Evolutionary conservation across 345 rosid genomes (phyloP).

Genomic region (Eutrema heterophyllum): DNA sequence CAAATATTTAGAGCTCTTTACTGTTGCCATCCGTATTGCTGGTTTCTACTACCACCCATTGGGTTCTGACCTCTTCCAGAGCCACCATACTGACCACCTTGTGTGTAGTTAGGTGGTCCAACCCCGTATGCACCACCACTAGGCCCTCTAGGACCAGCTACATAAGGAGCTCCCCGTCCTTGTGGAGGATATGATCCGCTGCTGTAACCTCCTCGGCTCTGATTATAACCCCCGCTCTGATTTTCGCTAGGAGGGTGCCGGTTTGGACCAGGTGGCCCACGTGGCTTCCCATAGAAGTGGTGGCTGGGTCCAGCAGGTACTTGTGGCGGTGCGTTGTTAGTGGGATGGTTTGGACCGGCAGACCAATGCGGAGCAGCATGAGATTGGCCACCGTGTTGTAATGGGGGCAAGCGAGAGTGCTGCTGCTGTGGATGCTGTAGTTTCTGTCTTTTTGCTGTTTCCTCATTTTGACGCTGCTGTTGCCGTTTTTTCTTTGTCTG

Average conservation of each 20-base stretch:
- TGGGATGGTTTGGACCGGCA: slow-evolving; percentile 34
- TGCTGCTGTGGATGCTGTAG: slow-evolving; percentile 78
- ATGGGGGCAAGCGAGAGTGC: slow-evolving; percentile 68
- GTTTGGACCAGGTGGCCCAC: slow-evolving; percentile 69
- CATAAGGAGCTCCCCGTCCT: slow-evolving; percentile 73
- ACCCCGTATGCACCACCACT: slow-evolving; percentile 72
- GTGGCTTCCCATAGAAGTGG: slow-evolving; percentile 62
- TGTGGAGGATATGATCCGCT: slow-evolving; percentile 77
- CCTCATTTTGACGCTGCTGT: slow-evolving; percentile 88
- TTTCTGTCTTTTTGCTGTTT: slow-evolving; percentile 82
- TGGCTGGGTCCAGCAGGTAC: slow-evolving; percentile 75
- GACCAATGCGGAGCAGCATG: slow-evolving; percentile 53
- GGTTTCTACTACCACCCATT: slow-evolving; percentile 83
- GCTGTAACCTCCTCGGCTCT: slow-evolving; percentile 55
- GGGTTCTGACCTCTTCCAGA: slow-evolving; percentile 80
- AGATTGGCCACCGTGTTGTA: slow-evolving; percentile 75
- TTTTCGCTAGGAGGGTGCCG: slow-evolving; percentile 63
- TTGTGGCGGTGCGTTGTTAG: slow-evolving; percentile 64
- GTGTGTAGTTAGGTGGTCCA: slow-evolving; percentile 71
- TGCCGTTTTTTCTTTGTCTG: slow-evolving; percentile 94
- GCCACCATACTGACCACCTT: slow-evolving; percentile 68
- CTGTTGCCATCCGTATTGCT: slow-evolving; percentile 78
- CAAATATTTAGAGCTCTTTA: slow-evolving; percentile 10
- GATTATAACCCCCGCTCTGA: slow-evolving; percentile 50
- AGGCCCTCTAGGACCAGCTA: slow-evolving; percentile 63